Base-by-base conservation (phyloP, 1,139 yeast species). In the Diutina catenulata region DNA sequence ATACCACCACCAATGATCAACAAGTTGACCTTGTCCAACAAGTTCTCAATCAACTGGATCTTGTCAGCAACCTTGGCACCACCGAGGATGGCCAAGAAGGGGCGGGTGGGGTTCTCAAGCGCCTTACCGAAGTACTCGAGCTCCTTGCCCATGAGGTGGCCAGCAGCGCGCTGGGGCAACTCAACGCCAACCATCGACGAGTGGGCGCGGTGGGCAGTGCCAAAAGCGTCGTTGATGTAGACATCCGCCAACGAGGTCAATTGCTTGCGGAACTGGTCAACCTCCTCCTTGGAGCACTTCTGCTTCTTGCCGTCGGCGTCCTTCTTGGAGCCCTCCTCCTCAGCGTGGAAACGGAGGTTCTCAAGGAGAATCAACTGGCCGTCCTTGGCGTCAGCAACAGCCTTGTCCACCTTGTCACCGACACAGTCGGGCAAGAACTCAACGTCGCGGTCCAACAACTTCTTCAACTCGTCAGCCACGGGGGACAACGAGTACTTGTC, bases 171-270 rank as follows among this genome's bases (percentile, higher is more conserved):
- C 69, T 84, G 86, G 44, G 91, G 88, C 52, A 86, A 74, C 53
- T 88, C 86, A 50, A 88, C 70, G 55, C 97, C 97, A 56, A 91
- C 97, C 86, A 91, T 87, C 37, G 97, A 88, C 39, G 96, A 86
- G 72, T 88, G 97, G 46, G 97, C 97, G 73, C 97, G 84, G 80
- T 88, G 97, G 41, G 96, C 95, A 48, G 97, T 91, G 59, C 97
- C 97, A 56, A 88, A 88, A 43, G 97, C 97, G 62, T 88, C 97
- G 65, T 88, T 88, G 61, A 88, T 78, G 70, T 88, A 88, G 49
- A 88, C 94, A 55, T 88, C 97, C 49, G 95, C 96, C 56, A 88
- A 73, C 42, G 82, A 65, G 53, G 95, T 82, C 68, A 88, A 77
- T 57, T 81, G 78, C 53, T 72, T 56, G 75, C 97, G 83, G 81